These are phyloP conservation scores for Mucuna pruriens DNA, from an alignment of 306 rosid species.

Conservation along the genomic window DNA sequence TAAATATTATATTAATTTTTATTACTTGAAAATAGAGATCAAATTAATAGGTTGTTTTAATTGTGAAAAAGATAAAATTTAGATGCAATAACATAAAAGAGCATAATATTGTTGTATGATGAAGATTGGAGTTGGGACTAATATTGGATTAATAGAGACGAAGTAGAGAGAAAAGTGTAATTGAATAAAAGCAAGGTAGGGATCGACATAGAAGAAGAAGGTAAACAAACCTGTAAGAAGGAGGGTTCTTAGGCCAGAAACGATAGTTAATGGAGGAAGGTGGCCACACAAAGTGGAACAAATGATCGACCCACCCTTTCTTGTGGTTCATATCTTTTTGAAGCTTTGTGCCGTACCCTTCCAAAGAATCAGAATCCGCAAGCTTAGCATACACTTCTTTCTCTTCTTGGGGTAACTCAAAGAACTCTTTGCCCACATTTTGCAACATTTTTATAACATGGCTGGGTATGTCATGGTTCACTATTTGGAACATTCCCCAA, in stretches of 20 bases:
- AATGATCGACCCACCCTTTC: constrained; percentile 84
- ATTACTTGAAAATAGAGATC: too few species aligned
- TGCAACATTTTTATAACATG: constrained; percentile 58
- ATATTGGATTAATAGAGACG: too few species aligned
- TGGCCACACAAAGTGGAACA: constrained; percentile 76
- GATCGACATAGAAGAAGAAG: too few species aligned
- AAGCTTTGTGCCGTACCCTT: constrained; percentile 73
- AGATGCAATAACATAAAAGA: too few species aligned
- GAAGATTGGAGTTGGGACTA: too few species aligned
- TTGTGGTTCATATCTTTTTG: constrained; percentile 66
- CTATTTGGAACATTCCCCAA: constrained; percentile 83
- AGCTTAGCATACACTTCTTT: constrained; percentile 64
- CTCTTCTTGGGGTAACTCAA: constrained; percentile 59
- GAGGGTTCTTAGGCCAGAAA: constrained; percentile 76
- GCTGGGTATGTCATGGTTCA: constrained; percentile 71
- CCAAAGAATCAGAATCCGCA: constrained; percentile 35
- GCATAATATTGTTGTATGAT: too few species aligned
- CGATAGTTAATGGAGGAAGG: constrained; percentile 54
- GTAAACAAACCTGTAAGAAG: constrained; percentile 75
- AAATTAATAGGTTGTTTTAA: too few species aligned
- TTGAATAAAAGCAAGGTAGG: too few species aligned
- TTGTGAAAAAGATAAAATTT: too few species aligned
- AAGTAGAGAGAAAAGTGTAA: too few species aligned
- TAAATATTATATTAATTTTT: too few species aligned
- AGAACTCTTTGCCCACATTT: constrained; percentile 62